Evolutionary conservation across 768 basidiomycete genomes (phyloP), one percentile per base, ranked within the genome.

Genomic region (Suillus subluteus): DNA sequence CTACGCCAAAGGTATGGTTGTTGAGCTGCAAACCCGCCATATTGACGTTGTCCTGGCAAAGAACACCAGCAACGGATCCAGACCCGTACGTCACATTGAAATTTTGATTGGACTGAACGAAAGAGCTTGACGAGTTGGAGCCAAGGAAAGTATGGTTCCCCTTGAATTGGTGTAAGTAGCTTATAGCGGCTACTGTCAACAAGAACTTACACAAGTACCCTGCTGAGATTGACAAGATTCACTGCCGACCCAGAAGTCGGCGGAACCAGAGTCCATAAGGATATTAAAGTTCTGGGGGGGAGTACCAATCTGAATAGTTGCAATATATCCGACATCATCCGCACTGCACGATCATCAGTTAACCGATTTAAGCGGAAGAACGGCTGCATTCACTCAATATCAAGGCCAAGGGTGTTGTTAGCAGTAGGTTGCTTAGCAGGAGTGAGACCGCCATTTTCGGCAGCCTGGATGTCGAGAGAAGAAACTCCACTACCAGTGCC

Each of bases 61-160:
- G 83, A 35, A 79, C 76, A 15, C 94, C 94, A 23, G 80, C 72
- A n/a, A 94, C 91, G 2, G 78, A 70, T 37, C 93, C 93, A 5
- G 88, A 85, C 41, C 91, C 91, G 68, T 93, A 93, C 0, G 84
- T 86, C 58, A 92, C 84, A 61, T 81, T 70, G 81, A 91, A 93
- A 18, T 76, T 79, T 55, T 78, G 74, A 35, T 78, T 71, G 23
- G 82, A 81, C 72, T 86, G 84, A 50, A 81, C 76, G 75, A 94
- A 94, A 13, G 88, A 80, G 65, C 85, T 85, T 7, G 91, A 92
- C 21, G 83, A 82, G 69, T 83, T 73, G 0, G 84, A 4, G 12
- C 92, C 91, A 41, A 95, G 84, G 78, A 88, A 87, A 13, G 79
- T 81, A 76, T 93, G 92, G 64, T 86, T 82, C 37, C 90, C 90